Conservation (phyloP, 1,284 basidiomycete genomes). For the Cryptococcus deneoformans region DNA sequence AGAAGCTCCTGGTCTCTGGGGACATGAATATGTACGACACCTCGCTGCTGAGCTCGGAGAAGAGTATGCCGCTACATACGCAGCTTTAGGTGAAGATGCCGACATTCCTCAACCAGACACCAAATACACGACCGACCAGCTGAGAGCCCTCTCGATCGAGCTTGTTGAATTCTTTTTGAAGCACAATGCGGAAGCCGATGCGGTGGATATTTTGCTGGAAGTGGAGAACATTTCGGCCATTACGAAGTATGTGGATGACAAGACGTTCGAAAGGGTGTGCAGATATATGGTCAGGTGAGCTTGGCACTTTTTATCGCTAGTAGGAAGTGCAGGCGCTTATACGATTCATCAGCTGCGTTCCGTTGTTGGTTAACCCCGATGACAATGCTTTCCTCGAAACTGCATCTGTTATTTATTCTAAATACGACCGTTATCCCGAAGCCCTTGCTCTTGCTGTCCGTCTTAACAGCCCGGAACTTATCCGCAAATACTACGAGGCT, state of each 20-base stretch:
- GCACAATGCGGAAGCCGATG: constrained; percentile 98
- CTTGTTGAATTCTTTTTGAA: constrained; percentile 88
- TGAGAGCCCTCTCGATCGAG: constrained; percentile 74
- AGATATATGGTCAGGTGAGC: constrained; percentile 93
- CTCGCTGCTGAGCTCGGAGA: constrained; percentile 95
- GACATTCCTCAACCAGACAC: constrained; percentile 10
- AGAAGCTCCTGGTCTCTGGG: constrained; percentile 93
- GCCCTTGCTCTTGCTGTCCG: constrained; percentile 85
- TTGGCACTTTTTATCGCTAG: background rate
- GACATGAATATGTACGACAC: constrained; percentile 98
- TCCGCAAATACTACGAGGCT: constrained; percentile 77
- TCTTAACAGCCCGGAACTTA: constrained; percentile 75
- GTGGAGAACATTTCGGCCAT: constrained; percentile 86
- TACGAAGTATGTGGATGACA: constrained; percentile 67
- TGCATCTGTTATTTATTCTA: constrained; percentile 85
- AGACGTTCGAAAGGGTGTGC: constrained; percentile 87
- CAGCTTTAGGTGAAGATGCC: constrained; percentile 37
- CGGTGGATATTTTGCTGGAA: constrained; percentile 93
- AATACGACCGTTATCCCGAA: constrained; percentile 86
- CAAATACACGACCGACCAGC: constrained; percentile 56
- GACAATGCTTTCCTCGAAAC: constrained; percentile 87
- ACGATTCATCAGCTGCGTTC: constrained; percentile 66
- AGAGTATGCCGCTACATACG: constrained; percentile 64
- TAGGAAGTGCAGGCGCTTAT: constrained; percentile 9
- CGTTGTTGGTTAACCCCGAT: constrained; percentile 88